These are phyloP conservation scores for Talaromyces proteolyticus DNA, from an alignment of 495 filamentous ascomycete species.

Conservation along the genomic window DNA sequence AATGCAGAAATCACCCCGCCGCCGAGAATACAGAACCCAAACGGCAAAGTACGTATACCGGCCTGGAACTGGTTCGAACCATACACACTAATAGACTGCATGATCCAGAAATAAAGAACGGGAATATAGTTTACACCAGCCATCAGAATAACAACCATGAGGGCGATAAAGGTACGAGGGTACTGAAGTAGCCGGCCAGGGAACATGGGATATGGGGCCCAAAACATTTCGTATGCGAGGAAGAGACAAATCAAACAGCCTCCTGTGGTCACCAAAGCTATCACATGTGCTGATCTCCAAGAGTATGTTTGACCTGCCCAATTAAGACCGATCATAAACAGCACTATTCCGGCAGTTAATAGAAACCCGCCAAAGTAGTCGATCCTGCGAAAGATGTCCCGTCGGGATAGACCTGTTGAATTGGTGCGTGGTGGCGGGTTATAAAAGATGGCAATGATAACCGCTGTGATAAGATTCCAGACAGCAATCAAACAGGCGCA, in stretches of 20 bases:
- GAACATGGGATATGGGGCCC: neutral
- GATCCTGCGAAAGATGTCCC: neutral
- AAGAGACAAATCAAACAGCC: neutral
- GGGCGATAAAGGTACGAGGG: neutral
- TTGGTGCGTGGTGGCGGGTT: constrained; percentile 1
- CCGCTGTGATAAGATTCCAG: neutral
- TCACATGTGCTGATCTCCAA: neutral
- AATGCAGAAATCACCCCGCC: neutral
- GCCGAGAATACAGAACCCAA: constrained; percentile 4
- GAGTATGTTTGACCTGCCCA: neutral
- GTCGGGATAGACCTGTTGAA: neutral
- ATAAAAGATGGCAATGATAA: constrained; percentile 1
- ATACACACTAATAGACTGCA: neutral
- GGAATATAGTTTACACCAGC: constrained; percentile 2
- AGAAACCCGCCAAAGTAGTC: constrained; percentile 1
- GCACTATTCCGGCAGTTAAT: neutral
- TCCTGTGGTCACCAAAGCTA: neutral
- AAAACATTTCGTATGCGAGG: neutral
- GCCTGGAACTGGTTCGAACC: neutral
- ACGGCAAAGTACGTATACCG: neutral
- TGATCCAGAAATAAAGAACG: neutral
- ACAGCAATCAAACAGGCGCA: neutral
- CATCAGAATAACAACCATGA: neutral
- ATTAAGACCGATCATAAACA: constrained; percentile 1
- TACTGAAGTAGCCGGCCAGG: neutral